Evolutionary conservation across 176 grass and related monocot genomes (phyloP).

Genomic region (Neostapfia colusana): DNA sequence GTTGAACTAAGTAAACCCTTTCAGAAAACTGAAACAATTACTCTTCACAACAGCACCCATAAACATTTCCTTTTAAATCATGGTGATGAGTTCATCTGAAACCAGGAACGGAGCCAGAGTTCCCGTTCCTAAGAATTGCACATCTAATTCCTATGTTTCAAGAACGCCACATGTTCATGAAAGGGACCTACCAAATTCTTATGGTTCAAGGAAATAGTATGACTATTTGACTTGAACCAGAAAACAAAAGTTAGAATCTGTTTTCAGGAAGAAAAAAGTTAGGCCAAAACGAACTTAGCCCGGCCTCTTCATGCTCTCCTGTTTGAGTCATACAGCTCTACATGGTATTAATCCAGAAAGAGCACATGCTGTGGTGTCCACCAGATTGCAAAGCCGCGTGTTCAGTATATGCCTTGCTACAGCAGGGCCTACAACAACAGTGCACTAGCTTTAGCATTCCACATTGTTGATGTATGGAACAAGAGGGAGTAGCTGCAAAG

Average conservation of each 20-base stretch:
- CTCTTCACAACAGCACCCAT: background rate
- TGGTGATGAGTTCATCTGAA: background rate
- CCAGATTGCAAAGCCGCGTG: slow-evolving; percentile 7
- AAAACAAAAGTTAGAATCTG: background rate
- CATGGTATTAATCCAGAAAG: slow-evolving; percentile 12
- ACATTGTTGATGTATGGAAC: slow-evolving; percentile 19
- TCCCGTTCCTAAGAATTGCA: background rate
- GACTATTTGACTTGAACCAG: slow-evolving; percentile 23
- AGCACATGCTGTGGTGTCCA: background rate
- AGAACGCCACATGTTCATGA: background rate
- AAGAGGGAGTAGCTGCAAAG: slow-evolving; percentile 6
- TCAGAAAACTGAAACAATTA: background rate
- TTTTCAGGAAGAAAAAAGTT: too few species aligned
- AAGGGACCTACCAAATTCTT: background rate
- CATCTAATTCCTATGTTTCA: slow-evolving; percentile 9
- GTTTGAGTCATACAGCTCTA: background rate
- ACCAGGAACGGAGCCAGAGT: background rate
- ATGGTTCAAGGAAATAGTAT: slow-evolving; percentile 8
- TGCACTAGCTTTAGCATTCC: slow-evolving; percentile 19
- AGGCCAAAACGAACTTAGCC: background rate
- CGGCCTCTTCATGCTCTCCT: background rate
- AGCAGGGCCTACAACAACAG: background rate
- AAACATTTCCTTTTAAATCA: slow-evolving; percentile 17
- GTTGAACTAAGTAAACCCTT: background rate
- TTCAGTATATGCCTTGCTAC: slow-evolving; percentile 3